Evolutionary conservation across 495 filamentous ascomycete species (phyloP), one percentile per base, ranked within the genome.

Genomic region (Aspergillus bertholletiae): DNA sequence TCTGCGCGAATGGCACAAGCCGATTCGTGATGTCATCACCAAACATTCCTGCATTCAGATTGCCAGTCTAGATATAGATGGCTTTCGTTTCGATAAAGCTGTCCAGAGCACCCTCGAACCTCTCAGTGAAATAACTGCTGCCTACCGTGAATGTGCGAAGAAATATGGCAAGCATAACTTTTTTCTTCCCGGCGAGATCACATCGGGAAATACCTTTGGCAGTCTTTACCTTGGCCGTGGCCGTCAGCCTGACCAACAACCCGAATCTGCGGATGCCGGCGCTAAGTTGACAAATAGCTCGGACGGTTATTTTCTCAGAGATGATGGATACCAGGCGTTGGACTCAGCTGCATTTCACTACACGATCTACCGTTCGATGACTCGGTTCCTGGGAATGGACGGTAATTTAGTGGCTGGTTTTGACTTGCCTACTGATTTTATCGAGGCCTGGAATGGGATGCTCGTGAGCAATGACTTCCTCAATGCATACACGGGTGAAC

Each of bases 311-410:
- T 88, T 84, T 61, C 61, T 89, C 49, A 84, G 86, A 9, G 76
- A 80, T 13, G 41, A 68, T 39, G 79, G 77, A 9, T 68, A 84
- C 26, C 75, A 73, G 46, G 86, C 82, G 0, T 75, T 88, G 11
- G 86, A 89, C 60, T 82, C 70, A n/a, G 82, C 78, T 27, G 86
- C 86, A 17, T 89, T 89, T 54, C 84, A 88, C 61, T 89, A 89
- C 60, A 82, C 86, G 3, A 73, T 85, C 17, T 89, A 89, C 58
- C 82, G 86, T 22, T 80, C 75, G 12, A 70, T 89, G 50, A 85
- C 83, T 12, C 75, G 86, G 5, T 87, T 88, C 46, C 67, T 88
- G 32, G 85, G 86, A 0, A 65, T 89, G 55, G 80, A 84, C 64
- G 86, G 87, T 32, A 79, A 81, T 28, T 69, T 85, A 18, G 76